Base-by-base conservation (phyloP, 176 grass and related monocot genomes). In the Pharus latifolius region DNA sequence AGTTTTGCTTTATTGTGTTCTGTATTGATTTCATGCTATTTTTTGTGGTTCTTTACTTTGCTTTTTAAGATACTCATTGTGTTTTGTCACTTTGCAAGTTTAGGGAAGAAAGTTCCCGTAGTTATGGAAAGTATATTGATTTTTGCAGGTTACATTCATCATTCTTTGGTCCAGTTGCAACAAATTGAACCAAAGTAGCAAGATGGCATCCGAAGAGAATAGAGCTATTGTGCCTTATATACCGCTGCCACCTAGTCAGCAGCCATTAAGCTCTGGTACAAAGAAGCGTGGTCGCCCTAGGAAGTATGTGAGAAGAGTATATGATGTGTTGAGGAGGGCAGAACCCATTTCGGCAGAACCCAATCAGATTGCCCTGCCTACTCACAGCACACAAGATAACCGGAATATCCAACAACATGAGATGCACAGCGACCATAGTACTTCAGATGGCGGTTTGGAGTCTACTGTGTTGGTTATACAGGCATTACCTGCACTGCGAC, bases 271-370 rank as follows among this genome's bases (percentile, higher is more conserved):
- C 59, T 69, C 71, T 76, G 64, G 56, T 70, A 41, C 42, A 27
- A 80, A 85, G 33, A 85, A 85, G 77, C 77, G 83, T 76, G 83
- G 83, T 34, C 77, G 83, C 26, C 83, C 83, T 50, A 75, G 77
- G 49, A 85, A 80, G 56, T 70, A 49, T 0, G 56, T 80, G 56
- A 64, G 76, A 10, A 35, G 40, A 19, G 17, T n/a, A 55, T 40
- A 63, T 69, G 70, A 75, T 49, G 23, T 49, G 22, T 71, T 71
- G 10, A 70, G 76, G 15, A 85, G 67, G 65, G 71, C 33, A 70
- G 63, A 80, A 7, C 76, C 83, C 30, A 56, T 85, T n/a, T n/a
- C n/a, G 65, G 71, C 33, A 70, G 63, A 80, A 7, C 76, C 83
- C 30, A 56, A 80, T 49, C 83, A 76, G 29, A 85, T 76, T 11